Conservation (phyloP, 345 rosid species). For the Rhodomyrtus tomentosa region DNA sequence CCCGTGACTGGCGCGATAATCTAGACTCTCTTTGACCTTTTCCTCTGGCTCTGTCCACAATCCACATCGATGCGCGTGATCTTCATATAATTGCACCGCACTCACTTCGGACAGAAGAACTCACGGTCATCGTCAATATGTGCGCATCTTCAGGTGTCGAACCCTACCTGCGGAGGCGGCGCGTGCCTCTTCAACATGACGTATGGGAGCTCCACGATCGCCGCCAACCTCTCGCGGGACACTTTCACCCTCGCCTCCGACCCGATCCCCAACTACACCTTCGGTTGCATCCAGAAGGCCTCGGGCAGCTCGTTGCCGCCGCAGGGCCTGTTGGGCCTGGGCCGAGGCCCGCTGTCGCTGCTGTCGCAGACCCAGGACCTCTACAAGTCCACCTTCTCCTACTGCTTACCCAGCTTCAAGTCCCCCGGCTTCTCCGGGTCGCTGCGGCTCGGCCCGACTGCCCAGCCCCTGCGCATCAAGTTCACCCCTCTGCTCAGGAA, state of each 20-base stretch:
- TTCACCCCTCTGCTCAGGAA: constrained; percentile 72
- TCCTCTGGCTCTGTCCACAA: background rate
- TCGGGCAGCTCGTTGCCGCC: constrained; percentile 69
- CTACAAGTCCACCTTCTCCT: constrained; percentile 78
- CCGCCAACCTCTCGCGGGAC: constrained; percentile 65
- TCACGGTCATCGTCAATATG: background rate
- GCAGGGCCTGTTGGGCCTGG: constrained; percentile 83
- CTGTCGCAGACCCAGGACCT: constrained; percentile 67
- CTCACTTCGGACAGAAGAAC: background rate
- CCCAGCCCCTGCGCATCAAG: constrained; percentile 69
- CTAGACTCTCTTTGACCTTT: background rate
- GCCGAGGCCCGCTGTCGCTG: constrained; percentile 81
- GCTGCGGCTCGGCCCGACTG: constrained; percentile 63
- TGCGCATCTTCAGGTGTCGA: constrained; percentile 36
- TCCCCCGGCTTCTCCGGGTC: constrained; percentile 74
- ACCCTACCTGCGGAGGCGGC: constrained; percentile 54
- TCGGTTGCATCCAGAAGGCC: constrained; percentile 67
- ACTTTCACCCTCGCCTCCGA: constrained; percentile 50
- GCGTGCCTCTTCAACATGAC: constrained; percentile 73
- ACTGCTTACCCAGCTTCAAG: constrained; percentile 85
- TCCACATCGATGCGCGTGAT: background rate
- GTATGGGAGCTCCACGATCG: constrained; percentile 63
- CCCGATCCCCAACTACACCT: constrained; percentile 58
- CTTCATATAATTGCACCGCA: background rate
- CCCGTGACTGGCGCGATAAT: background rate